Base-by-base conservation (phyloP, 1,284 basidiomycete genomes). In the Ceratobasidium sp. region DNA sequence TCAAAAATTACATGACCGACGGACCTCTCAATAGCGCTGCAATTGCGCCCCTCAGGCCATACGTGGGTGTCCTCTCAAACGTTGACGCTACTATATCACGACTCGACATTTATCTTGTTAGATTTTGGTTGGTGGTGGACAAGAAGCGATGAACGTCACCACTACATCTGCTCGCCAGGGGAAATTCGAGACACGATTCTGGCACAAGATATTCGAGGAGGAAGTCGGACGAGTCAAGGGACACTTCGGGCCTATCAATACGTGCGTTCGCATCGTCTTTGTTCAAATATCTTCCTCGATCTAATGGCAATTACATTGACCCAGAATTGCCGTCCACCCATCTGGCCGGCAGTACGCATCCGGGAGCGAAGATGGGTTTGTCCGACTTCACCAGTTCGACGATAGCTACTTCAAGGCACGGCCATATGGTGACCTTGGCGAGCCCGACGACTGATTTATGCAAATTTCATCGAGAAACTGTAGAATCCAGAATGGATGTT, bases 161-260 rank as follows among this genome's bases (percentile, higher is more conserved):
- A 98, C 95, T 4, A 99, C 97, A 1, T 95, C 93, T 6, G 82
- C 91, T 46, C 89, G 97, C 74, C 94, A 98, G 82, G 98, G 97
- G 51, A 97, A 98, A 83, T 99, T 99, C 83, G 98, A 99, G 85
- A 95, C 96, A 2, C 88, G 96, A 61, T 98, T 99, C 86, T 99
- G 96, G 95, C 97, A 99, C 86, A 95, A 94, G 81, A 88, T 99
- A 54, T 95, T 98, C 79, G 97, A 98, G 83, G 97, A 99, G 86
- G 97, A 99, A 83, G 92, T 98, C 76, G 95, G 96, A 27, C 90
- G 96, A 48, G 95, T 99, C 76, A 98, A 96, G 82, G 96, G 96
- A 27, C 95, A 98, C 81, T 95, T 98, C 83, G 97, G 97, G 51
- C 97, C 98, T 64, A 93, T 98, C 84, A 99, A 99, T 85, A 98